Base-by-base conservation (phyloP, 805 yeast species). In the Candida qinlingensis region DNA sequence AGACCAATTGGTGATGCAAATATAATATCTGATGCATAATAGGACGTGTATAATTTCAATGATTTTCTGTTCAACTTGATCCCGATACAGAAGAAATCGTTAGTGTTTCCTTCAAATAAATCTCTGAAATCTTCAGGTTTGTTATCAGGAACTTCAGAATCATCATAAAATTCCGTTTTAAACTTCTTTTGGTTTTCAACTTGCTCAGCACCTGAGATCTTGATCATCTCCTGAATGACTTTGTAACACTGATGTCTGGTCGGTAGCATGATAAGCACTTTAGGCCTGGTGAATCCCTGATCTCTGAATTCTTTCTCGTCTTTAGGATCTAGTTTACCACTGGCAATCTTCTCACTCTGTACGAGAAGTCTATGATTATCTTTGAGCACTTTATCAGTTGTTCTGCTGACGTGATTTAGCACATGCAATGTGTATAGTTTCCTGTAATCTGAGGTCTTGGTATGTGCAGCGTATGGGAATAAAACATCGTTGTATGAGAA, bases 261-360 rank as follows among this genome's bases (percentile, higher is more conserved):
- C 10, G 99, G 98, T 38, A 88, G 69, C 28, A 94, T 66, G 5
- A 92, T 79, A 48, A 94, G 68, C 2, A 85, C 90, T 60, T 90
- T 91, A 1, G 99, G 96, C 53, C 98, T 76, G 0, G 97, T 91
- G 64, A 89, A 94, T 30, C 99, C 98, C 66, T 94, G 98, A 64
- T 94, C 99, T 48, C 96, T 71, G 54, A 76, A 74, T 58, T 88
- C 95, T 10, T 78, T 78, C 44, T 74, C 79, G 28, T 70, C 69
- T 49, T 69, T 61, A 47, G 74, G 64, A 46, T 66, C 69, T n/a
- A 70, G 42, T 27, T 61, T 57, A 4, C 63, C 57, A 38, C 59
- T 63, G 40, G 71, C 62, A 41, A 71, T 48, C 19, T 68, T 62
- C 36, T 72, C 79, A 50, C 72, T 73, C 48, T 70, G 71, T 13